A percentile compares a stretch with the other conserved stretches of the same genome.
phyloP scores from a whole-genome alignment of 441 rosid species.

The Gossypium schwendimanii region DNA sequence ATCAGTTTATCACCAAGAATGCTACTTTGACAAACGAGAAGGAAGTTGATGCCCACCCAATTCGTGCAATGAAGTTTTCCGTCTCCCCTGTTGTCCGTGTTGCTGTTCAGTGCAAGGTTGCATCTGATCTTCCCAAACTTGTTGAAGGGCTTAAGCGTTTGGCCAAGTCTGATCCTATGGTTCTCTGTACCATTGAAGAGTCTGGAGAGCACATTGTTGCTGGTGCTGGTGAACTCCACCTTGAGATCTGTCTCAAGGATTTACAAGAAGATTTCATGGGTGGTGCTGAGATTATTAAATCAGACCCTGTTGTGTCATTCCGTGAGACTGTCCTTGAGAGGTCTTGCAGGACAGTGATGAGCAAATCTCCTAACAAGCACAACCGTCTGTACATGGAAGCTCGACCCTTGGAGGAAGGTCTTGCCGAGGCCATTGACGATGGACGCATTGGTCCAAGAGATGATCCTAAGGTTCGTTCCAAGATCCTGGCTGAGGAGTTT shows the following conservation, averaged over 20 bases:
- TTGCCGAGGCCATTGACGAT: slow-evolving; percentile 18
- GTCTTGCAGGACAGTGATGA: slow-evolving; percentile 17
- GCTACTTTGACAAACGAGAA: slow-evolving; percentile 19
- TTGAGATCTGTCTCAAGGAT: slow-evolving; percentile 21
- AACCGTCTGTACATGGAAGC: slow-evolving; percentile 23
- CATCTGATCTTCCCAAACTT: slow-evolving; percentile 18
- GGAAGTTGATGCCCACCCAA: slow-evolving; percentile 20
- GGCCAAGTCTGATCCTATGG: slow-evolving; percentile 23
- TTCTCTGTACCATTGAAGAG: slow-evolving; percentile 16
- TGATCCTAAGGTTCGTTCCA: slow-evolving; percentile 17
- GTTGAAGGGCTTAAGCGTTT: slow-evolving; percentile 20
- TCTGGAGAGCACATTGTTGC: slow-evolving; percentile 22
- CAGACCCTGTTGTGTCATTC: slow-evolving; percentile 17
- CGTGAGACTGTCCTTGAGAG: slow-evolving; percentile 24
- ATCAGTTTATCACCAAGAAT: slow-evolving; percentile 16
- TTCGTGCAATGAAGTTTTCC: slow-evolving; percentile 19
- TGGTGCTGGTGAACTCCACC: slow-evolving; percentile 21
- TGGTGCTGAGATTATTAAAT: slow-evolving; percentile 18
- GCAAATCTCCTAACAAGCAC: slow-evolving; percentile 23
- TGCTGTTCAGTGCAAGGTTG: slow-evolving; percentile 22
- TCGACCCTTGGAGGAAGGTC: slow-evolving; percentile 18
- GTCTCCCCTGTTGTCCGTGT: slow-evolving; percentile 21
- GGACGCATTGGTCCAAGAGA: slow-evolving; percentile 20
- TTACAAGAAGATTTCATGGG: slow-evolving; percentile 21
- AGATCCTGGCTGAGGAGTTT: slow-evolving; percentile 16